Evolutionary conservation across 768 basidiomycete genomes (phyloP).

Genomic region (Boletus tylopilopsis): DNA sequence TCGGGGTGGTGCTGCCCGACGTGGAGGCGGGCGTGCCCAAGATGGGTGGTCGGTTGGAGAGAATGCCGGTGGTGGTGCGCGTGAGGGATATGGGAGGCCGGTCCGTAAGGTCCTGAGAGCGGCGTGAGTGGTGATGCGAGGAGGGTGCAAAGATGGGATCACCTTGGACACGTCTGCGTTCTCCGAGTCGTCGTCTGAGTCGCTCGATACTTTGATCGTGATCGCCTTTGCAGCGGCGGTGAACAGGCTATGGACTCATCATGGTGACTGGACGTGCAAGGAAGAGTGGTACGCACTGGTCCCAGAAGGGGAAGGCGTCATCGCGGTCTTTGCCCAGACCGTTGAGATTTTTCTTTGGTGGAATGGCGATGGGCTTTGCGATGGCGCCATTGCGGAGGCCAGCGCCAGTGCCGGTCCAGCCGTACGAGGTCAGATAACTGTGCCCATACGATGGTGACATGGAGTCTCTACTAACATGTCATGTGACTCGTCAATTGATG

Average conservation of each 20-base stretch:
- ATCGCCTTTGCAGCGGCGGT: slow-evolving; percentile 81
- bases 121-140: no score
- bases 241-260: slow-evolving; percentile 49
- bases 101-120: slow-evolving; percentile 16
- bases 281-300: slow-evolving; percentile 63
- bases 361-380: slow-evolving; percentile 67
- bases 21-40: slow-evolving; percentile 45
- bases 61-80: slow-evolving; percentile 70
- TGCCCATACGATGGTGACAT: slow-evolving; percentile 40
- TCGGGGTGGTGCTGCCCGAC: slow-evolving; percentile 43
- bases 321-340: slow-evolving; percentile 93
- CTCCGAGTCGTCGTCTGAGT: no score
- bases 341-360: slow-evolving; percentile 80
- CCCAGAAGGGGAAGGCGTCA: slow-evolving; percentile 97
- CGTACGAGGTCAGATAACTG: slow-evolving; percentile 71
- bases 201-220: slow-evolving; percentile 58
- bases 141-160: no score
- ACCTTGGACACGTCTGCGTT: slow-evolving; percentile 29
- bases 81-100: slow-evolving; percentile 32
- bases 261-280: neutral
- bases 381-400: slow-evolving; percentile 85
- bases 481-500: no score
- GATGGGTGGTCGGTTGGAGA: slow-evolving; percentile 65
- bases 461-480: neutral
- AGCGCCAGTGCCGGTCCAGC: slow-evolving; percentile 84